Evolutionary conservation across 148 eudicot genomes (phyloP).

Genomic region (Nepenthes mirabilis): DNA sequence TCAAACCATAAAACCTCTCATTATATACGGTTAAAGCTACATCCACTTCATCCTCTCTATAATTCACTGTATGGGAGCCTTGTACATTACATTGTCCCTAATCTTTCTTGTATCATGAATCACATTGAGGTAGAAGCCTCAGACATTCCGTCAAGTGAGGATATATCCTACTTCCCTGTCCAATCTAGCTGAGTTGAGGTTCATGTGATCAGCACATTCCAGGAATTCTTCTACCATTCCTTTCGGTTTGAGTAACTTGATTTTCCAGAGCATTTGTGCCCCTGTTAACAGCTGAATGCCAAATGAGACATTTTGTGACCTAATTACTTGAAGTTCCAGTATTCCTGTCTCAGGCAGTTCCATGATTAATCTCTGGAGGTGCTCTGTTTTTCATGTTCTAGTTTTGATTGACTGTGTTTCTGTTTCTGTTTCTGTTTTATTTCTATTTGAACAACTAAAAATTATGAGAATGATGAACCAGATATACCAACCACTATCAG

Average conservation of each 20-base stretch:
- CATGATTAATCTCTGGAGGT: not conserved
- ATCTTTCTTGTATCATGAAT: conserved; percentile 17
- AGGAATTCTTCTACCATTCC: conserved; percentile 5
- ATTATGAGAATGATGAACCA: too few relatives aligned
- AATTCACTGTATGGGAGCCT: too few relatives aligned
- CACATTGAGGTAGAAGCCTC: conserved; percentile 31
- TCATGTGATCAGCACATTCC: not conserved
- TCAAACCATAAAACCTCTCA: too few relatives aligned
- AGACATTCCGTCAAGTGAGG: conserved; percentile 16
- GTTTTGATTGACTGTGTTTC: too few relatives aligned
- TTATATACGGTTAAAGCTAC: too few relatives aligned
- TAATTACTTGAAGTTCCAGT: not conserved
- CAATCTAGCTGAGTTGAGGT: conserved; percentile 13
- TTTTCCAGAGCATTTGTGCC: conserved; percentile 6
- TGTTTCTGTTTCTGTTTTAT: too few relatives aligned
- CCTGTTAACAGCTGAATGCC: conserved; percentile 6
- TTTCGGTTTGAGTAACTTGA: conserved; percentile 7
- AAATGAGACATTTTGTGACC: not conserved
- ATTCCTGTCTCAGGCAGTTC: not conserved
- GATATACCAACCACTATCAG: too few relatives aligned
- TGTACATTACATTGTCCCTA: too few relatives aligned
- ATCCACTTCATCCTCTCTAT: too few relatives aligned
- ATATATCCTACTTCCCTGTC: conserved; percentile 8
- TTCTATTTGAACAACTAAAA: too few relatives aligned
- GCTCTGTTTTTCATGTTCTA: not conserved